Conservation (phyloP, 164 flowering plant genomes). For the Amborella trichopoda region DNA sequence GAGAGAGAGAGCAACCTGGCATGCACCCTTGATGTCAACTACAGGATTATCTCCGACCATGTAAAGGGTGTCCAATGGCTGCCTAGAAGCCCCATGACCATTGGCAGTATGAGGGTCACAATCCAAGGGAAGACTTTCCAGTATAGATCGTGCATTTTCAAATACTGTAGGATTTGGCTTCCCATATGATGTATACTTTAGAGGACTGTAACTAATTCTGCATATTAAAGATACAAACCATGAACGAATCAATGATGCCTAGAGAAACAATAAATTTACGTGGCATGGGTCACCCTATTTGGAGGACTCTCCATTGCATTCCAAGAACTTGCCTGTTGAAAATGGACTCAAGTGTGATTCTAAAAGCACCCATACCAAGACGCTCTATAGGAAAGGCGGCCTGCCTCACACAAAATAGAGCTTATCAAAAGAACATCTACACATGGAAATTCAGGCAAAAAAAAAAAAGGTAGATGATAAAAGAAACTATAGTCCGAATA, state of each 20-base stretch:
- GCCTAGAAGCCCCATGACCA: constrained; percentile 8
- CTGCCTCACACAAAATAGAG: constrained; percentile 19
- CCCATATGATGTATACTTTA: constrained; percentile 63
- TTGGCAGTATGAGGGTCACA: background rate
- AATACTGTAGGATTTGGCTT: constrained; percentile 82
- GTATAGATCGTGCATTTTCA: constrained; percentile 53
- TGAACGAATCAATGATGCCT: too few species aligned
- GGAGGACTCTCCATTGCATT: background rate
- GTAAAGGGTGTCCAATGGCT: constrained; percentile 50
- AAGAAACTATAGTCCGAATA: too few species aligned
- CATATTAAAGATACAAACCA: constrained; percentile 12
- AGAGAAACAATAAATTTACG: background rate
- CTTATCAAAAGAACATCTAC: background rate
- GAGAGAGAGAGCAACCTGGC: constrained; percentile 35
- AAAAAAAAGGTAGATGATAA: too few species aligned
- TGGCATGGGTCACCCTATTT: background rate
- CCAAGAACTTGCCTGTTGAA: constrained; percentile 44
- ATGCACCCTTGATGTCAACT: constrained; percentile 83
- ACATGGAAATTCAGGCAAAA: background rate
- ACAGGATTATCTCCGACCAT: constrained; percentile 93
- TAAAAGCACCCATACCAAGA: constrained; percentile 96
- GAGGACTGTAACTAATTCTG: constrained; percentile 46
- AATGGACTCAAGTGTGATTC: constrained; percentile 68
- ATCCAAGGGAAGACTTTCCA: constrained; percentile 24
- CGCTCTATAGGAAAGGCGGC: constrained; percentile 77